Evolutionary conservation across 768 basidiomycete species (phyloP).

Genomic region (Dioszegia crocea): DNA sequence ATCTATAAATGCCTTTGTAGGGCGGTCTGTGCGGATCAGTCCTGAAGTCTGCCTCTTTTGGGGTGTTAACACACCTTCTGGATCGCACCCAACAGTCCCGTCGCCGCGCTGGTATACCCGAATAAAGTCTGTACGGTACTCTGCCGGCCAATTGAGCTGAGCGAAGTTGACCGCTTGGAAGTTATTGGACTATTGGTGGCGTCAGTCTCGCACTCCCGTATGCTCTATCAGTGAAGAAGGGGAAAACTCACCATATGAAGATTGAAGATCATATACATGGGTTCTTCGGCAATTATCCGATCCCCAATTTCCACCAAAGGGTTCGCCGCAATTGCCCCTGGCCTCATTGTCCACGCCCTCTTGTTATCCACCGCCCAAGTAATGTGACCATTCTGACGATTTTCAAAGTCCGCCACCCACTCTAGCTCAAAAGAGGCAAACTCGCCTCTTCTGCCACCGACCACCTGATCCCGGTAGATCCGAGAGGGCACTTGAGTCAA

Average conservation of each 20-base stretch:
- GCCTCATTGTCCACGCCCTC: constrained; percentile 56
- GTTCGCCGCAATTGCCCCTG: constrained; percentile 65
- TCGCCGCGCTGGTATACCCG: constrained; percentile 72
- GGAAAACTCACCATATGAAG: constrained; percentile 19
- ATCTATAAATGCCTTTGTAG: constrained; percentile 76
- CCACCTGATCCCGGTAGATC: constrained; percentile 3
- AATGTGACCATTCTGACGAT: constrained; percentile 43
- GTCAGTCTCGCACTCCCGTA: too few relatives aligned
- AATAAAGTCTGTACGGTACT: constrained; percentile 78
- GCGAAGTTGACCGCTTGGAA: constrained; percentile 72
- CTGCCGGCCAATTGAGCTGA: constrained; percentile 67
- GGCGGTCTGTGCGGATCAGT: constrained; percentile 54
- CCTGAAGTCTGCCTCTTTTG: too few relatives aligned
- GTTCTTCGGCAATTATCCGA: constrained; percentile 74
- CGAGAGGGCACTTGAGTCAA: constrained; percentile 52
- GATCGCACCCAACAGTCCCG: constrained; percentile 53
- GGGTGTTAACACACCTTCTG: constrained; percentile 35
- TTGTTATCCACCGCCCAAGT: constrained; percentile 46
- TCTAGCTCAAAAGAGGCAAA: constrained; percentile 52
- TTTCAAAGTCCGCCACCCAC: constrained; percentile 49
- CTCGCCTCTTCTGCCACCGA: constrained; percentile 12
- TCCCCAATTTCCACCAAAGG: constrained; percentile 59
- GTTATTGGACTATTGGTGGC: constrained; percentile 51
- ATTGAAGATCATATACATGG: constrained; percentile 63
- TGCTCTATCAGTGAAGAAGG: not conserved